Evolutionary conservation across 2,329 filamentous ascomycete species (phyloP).

Genomic region (Xylaria digitata): DNA sequence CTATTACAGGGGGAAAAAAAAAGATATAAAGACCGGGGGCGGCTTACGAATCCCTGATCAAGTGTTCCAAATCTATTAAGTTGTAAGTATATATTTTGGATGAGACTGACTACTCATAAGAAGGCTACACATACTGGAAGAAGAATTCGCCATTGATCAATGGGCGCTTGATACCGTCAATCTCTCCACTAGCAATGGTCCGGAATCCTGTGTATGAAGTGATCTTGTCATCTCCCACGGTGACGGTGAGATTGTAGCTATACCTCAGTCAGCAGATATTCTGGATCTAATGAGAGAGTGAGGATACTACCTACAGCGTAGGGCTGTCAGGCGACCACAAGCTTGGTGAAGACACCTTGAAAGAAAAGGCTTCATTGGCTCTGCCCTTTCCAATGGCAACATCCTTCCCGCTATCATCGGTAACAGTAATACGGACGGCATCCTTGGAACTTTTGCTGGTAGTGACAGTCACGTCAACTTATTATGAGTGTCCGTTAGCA

Average conservation of each 20-base stretch:
- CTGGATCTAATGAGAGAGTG: neutral
- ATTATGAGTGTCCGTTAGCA: neutral
- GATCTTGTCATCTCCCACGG: slow-evolving; percentile 62
- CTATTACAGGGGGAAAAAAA: too few species aligned
- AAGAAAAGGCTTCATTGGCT: slow-evolving; percentile 64
- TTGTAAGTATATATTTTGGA: neutral
- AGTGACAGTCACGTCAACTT: slow-evolving; percentile 68
- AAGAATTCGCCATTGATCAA: slow-evolving; percentile 75
- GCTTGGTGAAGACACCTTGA: slow-evolving; percentile 65
- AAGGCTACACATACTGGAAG: slow-evolving; percentile 58
- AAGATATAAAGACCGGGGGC: too few species aligned
- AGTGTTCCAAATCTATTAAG: slow-evolving; percentile 67
- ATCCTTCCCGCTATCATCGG: slow-evolving; percentile 52
- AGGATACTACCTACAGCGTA: slow-evolving; percentile 61
- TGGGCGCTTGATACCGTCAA: slow-evolving; percentile 70
- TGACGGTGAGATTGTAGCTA: slow-evolving; percentile 68
- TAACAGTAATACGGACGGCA: slow-evolving; percentile 52
- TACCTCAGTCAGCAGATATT: neutral
- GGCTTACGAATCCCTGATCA: slow-evolving; percentile 69
- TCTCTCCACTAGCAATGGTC: slow-evolving; percentile 66
- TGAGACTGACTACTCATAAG: neutral
- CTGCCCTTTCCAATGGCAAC: slow-evolving; percentile 58
- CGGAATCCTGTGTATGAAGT: slow-evolving; percentile 77
- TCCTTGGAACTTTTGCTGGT: slow-evolving; percentile 45
- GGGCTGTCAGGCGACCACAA: slow-evolving; percentile 74